Percentiles rank a stretch among this genome's conserved stretches.
These are phyloP conservation scores for Polytrichum formosum DNA, from an alignment of 225 moss, liverwort and hornwort species.

Conservation along the genomic window DNA sequence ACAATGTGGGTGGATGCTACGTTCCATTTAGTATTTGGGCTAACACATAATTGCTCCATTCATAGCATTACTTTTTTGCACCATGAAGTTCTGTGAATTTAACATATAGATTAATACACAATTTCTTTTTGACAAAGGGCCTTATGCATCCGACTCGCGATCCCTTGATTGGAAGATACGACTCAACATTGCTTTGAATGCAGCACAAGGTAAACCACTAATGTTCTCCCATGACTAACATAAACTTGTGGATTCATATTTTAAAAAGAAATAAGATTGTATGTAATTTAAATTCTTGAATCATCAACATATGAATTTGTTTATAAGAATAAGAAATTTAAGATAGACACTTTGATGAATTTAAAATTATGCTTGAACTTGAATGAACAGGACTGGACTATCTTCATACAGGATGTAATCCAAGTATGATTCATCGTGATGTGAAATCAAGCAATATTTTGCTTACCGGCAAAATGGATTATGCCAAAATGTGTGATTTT, in stretches of 20 bases:
- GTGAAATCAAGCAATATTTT: conserved; percentile 37
- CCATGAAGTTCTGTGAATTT: too few species aligned
- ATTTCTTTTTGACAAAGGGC: too few species aligned
- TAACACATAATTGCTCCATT: too few species aligned
- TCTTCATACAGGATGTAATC: conserved; percentile 22
- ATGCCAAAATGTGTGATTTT: conserved; percentile 31
- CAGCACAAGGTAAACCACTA: conserved; percentile 23
- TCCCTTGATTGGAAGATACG: conserved; percentile 24
- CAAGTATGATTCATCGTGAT: conserved; percentile 34
- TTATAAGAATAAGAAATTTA: too few species aligned
- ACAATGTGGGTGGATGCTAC: too few species aligned
- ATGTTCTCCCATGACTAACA: not conserved
- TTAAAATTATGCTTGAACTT: not conserved
- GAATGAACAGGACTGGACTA: conserved; percentile 23
- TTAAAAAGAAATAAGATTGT: not conserved
- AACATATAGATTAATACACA: too few species aligned
- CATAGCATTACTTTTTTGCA: too few species aligned
- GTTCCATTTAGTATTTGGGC: too few species aligned
- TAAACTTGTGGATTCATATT: too few species aligned
- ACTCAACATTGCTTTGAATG: conserved; percentile 26
- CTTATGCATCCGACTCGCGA: too few species aligned
- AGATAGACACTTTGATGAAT: not conserved
- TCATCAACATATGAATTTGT: not conserved
- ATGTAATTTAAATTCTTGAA: not conserved
- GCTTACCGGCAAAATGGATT: conserved; percentile 20